These are phyloP conservation scores for Arachis hypogaea DNA, from an alignment of 306 rosid species.

Conservation along the genomic window DNA sequence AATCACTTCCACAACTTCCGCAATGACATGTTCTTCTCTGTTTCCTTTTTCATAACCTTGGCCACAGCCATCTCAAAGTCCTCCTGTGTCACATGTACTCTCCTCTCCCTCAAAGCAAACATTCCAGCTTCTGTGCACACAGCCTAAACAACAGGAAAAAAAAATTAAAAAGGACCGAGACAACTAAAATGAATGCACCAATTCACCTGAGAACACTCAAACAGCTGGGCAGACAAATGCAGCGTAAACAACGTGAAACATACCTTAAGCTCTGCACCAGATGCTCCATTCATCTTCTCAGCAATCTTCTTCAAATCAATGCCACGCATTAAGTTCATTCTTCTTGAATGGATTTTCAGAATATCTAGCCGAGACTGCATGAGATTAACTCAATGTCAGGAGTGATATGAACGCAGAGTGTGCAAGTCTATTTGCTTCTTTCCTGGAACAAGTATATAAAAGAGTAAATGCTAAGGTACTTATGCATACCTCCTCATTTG, in stretches of 20 bases:
- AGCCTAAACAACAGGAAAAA: conserved; percentile 56
- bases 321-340: conserved; percentile 99
- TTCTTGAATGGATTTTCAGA: conserved; percentile 95
- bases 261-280: conserved; percentile 99
- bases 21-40: conserved; percentile 90
- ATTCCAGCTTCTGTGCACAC: conserved; percentile 99
- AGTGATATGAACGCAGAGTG: not conserved
- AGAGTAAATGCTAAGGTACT: conserved; percentile 4
- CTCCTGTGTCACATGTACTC: conserved; percentile 96
- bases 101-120: conserved; percentile 97
- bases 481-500: conserved; percentile 77
- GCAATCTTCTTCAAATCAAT: conserved; percentile 98
- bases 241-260: conserved; percentile 14
- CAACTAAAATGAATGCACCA: not conserved
- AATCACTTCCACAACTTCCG: conserved; percentile 95
- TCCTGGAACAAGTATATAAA: conserved; percentile 27
- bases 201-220: not conserved
- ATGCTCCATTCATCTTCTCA: conserved; percentile 98
- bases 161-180: not conserved
- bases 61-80: conserved; percentile 99
- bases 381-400: conserved; percentile 28
- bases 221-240: not conserved
- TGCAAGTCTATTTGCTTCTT: not conserved
- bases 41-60: conserved; percentile 99
- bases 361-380: conserved; percentile 93